These are phyloP conservation scores for Diaporthe caulivora DNA, from an alignment of 2,329 filamentous ascomycete genomes.

Conservation along the genomic window DNA sequence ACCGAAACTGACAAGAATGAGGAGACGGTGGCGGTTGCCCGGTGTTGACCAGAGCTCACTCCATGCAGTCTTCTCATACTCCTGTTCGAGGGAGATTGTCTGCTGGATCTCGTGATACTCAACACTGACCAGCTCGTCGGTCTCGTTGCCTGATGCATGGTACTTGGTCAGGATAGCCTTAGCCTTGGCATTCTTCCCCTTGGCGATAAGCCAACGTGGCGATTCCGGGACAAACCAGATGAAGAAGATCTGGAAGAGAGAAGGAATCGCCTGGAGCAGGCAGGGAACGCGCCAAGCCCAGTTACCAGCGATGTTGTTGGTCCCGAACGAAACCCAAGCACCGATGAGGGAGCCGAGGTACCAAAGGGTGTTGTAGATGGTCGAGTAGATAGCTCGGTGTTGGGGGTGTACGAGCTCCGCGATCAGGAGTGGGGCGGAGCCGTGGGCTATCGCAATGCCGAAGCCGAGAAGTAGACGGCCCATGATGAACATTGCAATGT, in stretches of 20 bases:
- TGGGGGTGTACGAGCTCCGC: slow-evolving; percentile 55
- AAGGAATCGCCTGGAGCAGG: slow-evolving; percentile 42
- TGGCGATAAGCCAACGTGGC: slow-evolving; percentile 74
- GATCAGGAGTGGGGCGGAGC: slow-evolving; percentile 43
- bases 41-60: slow-evolving; percentile 59
- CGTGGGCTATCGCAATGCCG: slow-evolving; percentile 44
- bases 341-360: slow-evolving; percentile 47
- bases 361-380: slow-evolving; percentile 48
- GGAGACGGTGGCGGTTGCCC: slow-evolving; percentile 66
- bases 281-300: slow-evolving; percentile 38
- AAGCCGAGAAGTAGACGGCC: slow-evolving; percentile 54
- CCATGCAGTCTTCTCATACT: slow-evolving; percentile 60
- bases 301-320: slow-evolving; percentile 37
- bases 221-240: slow-evolving; percentile 78
- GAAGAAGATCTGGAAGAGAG: slow-evolving; percentile 71
- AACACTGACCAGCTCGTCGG: slow-evolving; percentile 54
- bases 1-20: slow-evolving; percentile 66
- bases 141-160: slow-evolving; percentile 53
- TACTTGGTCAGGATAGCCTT: slow-evolving; percentile 43
- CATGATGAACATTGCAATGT: slow-evolving; percentile 55
- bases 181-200: slow-evolving; percentile 60
- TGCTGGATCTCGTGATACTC: slow-evolving; percentile 59
- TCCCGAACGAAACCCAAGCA: slow-evolving; percentile 44
- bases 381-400: slow-evolving; percentile 50
- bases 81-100: slow-evolving; percentile 57